phyloP scores from a whole-genome alignment of 306 rosid species.

The Alnus rubra region DNA sequence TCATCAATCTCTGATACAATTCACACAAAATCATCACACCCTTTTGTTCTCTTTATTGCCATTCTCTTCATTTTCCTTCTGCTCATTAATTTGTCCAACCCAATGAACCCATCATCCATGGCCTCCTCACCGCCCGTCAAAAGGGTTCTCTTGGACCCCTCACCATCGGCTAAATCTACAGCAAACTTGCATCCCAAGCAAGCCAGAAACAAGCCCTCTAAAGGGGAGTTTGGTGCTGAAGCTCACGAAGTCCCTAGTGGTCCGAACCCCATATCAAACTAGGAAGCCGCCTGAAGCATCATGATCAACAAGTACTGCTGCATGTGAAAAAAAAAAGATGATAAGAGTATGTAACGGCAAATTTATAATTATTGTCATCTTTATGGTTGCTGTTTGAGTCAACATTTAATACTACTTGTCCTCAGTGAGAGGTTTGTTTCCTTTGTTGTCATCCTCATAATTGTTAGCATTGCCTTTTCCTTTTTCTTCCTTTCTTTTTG shows the following conservation, averaged over 20 bases:
- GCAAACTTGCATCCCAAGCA: slow-evolving; percentile 50
- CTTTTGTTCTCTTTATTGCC: slow-evolving; percentile 47
- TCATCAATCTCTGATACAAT: slow-evolving; percentile 29
- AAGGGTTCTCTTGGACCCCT: slow-evolving; percentile 42
- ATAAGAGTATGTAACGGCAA: slow-evolving; percentile 31
- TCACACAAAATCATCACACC: slow-evolving; percentile 50
- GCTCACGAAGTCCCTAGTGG: slow-evolving; percentile 98
- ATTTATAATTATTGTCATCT: slow-evolving; percentile 45
- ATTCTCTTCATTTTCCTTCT: slow-evolving; percentile 63
- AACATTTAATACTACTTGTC: slow-evolving; percentile 50
- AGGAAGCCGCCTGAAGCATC: slow-evolving; percentile 33
- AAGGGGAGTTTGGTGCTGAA: slow-evolving; percentile 59
- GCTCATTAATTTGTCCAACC: slow-evolving; percentile 47
- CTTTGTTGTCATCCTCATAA: slow-evolving; percentile 42
- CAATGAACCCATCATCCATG: slow-evolving; percentile 48
- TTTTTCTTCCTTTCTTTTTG: slow-evolving; percentile 24
- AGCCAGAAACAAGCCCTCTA: slow-evolving; percentile 20
- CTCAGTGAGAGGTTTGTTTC: slow-evolving; percentile 54
- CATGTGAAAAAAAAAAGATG: slow-evolving; percentile 31
- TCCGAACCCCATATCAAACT: slow-evolving; percentile 88
- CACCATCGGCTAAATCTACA: slow-evolving; percentile 38
- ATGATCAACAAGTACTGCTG: neutral
- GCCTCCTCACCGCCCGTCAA: slow-evolving; percentile 33
- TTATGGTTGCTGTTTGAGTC: slow-evolving; percentile 39
- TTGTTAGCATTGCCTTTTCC: slow-evolving; percentile 28